Base-by-base conservation (phyloP, 768 basidiomycete genomes). In the Filobasidium floriforme region DNA sequence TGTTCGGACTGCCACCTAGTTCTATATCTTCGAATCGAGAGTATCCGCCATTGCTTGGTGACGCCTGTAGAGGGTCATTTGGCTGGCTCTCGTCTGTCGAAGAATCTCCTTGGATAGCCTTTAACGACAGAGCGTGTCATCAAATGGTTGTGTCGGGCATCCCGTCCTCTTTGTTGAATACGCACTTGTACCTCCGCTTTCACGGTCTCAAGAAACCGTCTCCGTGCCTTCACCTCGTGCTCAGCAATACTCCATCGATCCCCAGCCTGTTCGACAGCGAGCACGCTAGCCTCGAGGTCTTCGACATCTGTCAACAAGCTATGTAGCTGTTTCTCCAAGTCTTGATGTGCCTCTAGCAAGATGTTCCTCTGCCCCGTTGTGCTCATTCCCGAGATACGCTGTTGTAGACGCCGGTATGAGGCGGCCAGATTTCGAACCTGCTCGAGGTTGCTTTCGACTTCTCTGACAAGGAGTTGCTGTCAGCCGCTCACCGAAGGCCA, bases 241-340 rank as follows among this genome's bases (percentile, higher is more conserved):
- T 89, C 87, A 51, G 87, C 85, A 54, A 98, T 82, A 7, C 91
- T 89, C 76, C 93, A 93, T 79, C 89, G 84, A 28, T 90, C 87
- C 41, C 89, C 92, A 0, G 86, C 88, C 12, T 85, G 84, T 75
- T 94, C 93, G 0, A 96, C 89, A 49, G 92, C 89, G 76, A 85
- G 87, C 52, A 98, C 92, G 73, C 90, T 92, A 74, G 91, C 90
- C 60, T 96, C 92, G n/a, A 98, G 80, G 75, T 92, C 92, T 67
- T 92, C 90, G 26, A 94, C 76, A 80, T 97, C 93, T 0, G 88
- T 88, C 74, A 92, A 89, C 29, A 97, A 80, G 1, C 87, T 80
- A 0, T 85, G 83, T 10, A 98, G 82, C 1, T 88, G 88, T 0
- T 86, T 86, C 76, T 86, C 87, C 62, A 96, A 80, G 88, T 90